Evolutionary conservation across 305 asterid species (phyloP).

Genomic region (Caryopteris hybrid): DNA sequence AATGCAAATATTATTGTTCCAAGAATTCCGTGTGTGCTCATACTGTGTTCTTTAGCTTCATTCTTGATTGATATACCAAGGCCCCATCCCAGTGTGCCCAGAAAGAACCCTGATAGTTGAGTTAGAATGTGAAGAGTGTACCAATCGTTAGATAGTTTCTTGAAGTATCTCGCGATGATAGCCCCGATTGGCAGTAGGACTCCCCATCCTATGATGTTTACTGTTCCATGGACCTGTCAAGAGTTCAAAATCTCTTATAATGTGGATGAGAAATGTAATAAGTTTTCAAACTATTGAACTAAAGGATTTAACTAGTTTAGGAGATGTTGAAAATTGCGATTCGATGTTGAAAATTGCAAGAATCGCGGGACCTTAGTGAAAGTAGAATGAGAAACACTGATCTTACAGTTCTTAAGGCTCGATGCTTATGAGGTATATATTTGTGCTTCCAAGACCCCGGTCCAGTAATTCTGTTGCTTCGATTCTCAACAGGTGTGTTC

Average conservation of each 20-base stretch:
- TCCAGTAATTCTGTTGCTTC: background rate
- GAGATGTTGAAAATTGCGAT: background rate
- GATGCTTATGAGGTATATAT: constrained; percentile 13
- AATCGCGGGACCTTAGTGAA: too few species aligned
- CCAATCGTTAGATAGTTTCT: constrained; percentile 25
- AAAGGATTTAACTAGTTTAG: too few species aligned
- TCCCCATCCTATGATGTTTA: constrained; percentile 49
- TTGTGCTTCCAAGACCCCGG: constrained; percentile 16
- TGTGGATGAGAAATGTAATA: background rate
- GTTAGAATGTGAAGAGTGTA: constrained; percentile 31
- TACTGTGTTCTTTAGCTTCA: constrained; percentile 13
- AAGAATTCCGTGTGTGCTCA: constrained; percentile 40
- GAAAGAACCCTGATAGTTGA: constrained; percentile 30
- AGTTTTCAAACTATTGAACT: background rate
- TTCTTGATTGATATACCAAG: constrained; percentile 29
- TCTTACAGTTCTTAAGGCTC: constrained; percentile 28
- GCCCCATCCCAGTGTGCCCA: constrained; percentile 50
- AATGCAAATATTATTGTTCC: constrained; percentile 39
- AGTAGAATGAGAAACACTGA: background rate
- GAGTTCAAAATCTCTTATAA: background rate
- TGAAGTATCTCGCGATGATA: constrained; percentile 34
- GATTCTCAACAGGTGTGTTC: constrained; percentile 11
- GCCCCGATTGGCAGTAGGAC: constrained; percentile 31
- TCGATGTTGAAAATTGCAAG: too few species aligned
- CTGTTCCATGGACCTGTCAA: constrained; percentile 32